Base-by-base conservation (phyloP, 2,329 filamentous ascomycete genomes). In the Ophiostoma sp. region DNA sequence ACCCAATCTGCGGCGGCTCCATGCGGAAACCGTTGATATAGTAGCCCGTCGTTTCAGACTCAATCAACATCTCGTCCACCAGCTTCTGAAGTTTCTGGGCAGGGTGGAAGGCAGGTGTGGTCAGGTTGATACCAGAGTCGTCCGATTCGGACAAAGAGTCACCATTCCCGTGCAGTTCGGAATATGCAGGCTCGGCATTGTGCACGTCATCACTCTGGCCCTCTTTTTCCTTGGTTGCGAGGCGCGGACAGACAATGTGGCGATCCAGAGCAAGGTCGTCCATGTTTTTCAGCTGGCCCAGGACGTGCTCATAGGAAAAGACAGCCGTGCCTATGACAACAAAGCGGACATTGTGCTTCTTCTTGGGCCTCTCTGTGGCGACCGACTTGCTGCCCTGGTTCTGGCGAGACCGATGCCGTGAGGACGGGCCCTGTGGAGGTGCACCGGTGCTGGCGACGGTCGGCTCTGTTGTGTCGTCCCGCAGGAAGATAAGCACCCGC, bases 241-340 rank as follows among this genome's bases (percentile, higher is more conserved):
- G 40, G 11, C 40, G 49, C 12, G 49, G 49, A 49, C 47, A 27
- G 18, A 68, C 76, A 0, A 90, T 73, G 44, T 84, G 78, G 1
- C 84, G 75, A 3, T 83, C 78, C 0, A 92, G 77, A 0, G 88
- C 84, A 0, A 91, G 67, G 1, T 86, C 81, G 0, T 74, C 77
- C 38, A 86, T 85, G 0, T 79, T 76, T 73, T 90, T 83, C 1
- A 92, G 77, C 1, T 84, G 81, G 64, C 82, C 76, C 4, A 92
- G 75, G 1, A 92, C 81, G 0, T 89, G 89, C 67, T 91, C 86
- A 68, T 87, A 91, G 0, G 89, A 86, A 74, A 91, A 92, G 0
- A 88, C 81, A 0, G 89, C 80, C 0, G 89, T 88, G 58, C 90
- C 83, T 0, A 91, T 83, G 2, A 87, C 76, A 0, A 88, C 75